phyloP scores from a whole-genome alignment of 176 grass and related monocot species.

The Zoysia japonica region DNA sequence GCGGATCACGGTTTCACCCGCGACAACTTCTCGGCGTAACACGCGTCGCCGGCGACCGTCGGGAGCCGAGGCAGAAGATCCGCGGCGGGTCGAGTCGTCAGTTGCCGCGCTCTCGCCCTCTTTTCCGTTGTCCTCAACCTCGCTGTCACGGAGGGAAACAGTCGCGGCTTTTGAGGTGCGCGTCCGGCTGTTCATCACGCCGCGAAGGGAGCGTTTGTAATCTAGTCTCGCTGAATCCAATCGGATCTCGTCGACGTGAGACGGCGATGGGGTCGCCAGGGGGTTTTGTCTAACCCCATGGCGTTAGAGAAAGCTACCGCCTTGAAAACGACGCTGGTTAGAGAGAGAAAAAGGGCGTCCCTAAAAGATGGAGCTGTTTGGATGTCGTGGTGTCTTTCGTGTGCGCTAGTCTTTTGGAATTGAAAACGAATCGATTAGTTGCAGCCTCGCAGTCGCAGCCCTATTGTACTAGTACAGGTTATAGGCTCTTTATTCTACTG shows the following conservation, averaged over 20 bases:
- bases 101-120: neutral
- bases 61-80: no score
- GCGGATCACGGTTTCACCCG: no score
- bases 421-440: neutral
- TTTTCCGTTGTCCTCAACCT: neutral
- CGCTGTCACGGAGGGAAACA: neutral
- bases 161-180: neutral
- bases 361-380: neutral
- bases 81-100: neutral
- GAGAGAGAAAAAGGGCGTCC: neutral
- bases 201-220: neutral
- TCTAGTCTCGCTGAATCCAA: conserved; percentile 8
- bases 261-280: neutral
- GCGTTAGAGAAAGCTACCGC: conserved; percentile 8
- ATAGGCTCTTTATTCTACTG: neutral
- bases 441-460: neutral
- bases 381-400: neutral
- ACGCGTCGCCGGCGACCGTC: no score
- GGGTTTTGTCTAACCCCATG: neutral
- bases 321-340: conserved; percentile 25
- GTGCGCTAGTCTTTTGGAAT: neutral
- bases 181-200: neutral
- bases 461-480: no score
- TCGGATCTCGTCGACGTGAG: conserved; percentile 24
- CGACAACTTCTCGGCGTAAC: no score